Evolutionary conservation across 2,329 filamentous ascomycete species (phyloP), one percentile per base, ranked within the genome.

Genomic region (Colletotrichum sublineola): DNA sequence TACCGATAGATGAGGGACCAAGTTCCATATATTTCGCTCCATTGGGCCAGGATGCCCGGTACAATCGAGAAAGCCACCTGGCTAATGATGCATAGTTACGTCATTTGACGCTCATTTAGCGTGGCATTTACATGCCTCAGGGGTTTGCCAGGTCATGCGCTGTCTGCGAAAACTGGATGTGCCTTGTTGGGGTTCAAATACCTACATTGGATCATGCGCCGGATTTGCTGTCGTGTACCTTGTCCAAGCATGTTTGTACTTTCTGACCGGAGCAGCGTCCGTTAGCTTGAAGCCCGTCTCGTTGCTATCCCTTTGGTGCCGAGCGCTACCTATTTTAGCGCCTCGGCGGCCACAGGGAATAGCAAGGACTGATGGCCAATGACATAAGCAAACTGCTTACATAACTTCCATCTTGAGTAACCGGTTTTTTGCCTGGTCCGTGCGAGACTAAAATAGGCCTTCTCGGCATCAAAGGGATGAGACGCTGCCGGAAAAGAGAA

Each of bases 241-340:
- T 53, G 20, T 63, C 65, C 29, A 5, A 33, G 65, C 38, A 46
- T 11, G 7, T 55, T 9, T 44, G 40, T 62, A 36, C n/a, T 48
- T 52, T 24, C 56, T 29, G 20, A 42, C 55, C 68, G 64, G 68
- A 71, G 68, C 68, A 63, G 68, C 65, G 64, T 71, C 68, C 68
- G 68, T 58, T 68, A 71, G 68, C 64, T 62, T 44, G n/a, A 33
- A 36, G n/a, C 40, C 5, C 56, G 11, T 67, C n/a, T 55, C 40
- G 38, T 55, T 66, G 46, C 53, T 33, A 42, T n/a, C n/a, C n/a
- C n/a, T n/a, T n/a, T n/a, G n/a, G n/a, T n/a, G n/a, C n/a, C n/a
- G n/a, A n/a, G n/a, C n/a, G n/a, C n/a, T n/a, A n/a, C n/a, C n/a
- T n/a, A n/a, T n/a, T n/a, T n/a, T n/a, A n/a, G n/a, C n/a, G n/a